phyloP scores from a whole-genome alignment of 768 basidiomycete genomes.

The Kwoniella sp. region DNA sequence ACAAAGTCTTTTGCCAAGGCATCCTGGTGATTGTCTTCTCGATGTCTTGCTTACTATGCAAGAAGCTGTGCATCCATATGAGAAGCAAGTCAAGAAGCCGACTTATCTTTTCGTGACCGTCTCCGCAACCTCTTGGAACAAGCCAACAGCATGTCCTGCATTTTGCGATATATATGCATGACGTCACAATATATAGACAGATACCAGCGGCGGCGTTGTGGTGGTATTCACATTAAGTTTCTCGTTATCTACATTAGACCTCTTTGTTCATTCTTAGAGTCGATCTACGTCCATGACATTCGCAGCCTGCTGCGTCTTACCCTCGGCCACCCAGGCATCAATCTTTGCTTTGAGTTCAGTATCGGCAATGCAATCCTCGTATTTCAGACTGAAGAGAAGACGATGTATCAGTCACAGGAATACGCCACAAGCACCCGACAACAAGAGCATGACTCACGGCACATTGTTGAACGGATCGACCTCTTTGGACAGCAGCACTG shows the following conservation, averaged over 20 bases:
- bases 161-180: constrained; percentile 14
- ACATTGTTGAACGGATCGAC: constrained; percentile 95
- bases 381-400: constrained; percentile 40
- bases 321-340: constrained; percentile 68
- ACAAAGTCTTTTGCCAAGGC: constrained; percentile 89
- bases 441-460: constrained; percentile 64
- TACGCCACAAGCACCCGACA: constrained; percentile 6
- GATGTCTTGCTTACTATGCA: too few relatives aligned
- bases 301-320: constrained; percentile 51
- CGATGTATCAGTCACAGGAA: too few relatives aligned
- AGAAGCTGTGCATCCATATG: too few relatives aligned
- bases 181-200: constrained; percentile 17
- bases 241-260: background rate
- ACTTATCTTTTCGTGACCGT: too few relatives aligned
- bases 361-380: constrained; percentile 60
- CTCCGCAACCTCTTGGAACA: too few relatives aligned
- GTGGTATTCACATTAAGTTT: background rate
- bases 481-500: constrained; percentile 84
- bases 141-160: background rate
- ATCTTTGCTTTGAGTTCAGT: constrained; percentile 74
- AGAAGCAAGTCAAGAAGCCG: too few relatives aligned
- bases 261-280: constrained; percentile 14
- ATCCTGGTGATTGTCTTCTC: constrained; percentile 58
- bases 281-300: constrained; percentile 51
- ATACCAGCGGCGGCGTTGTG: background rate